Percentiles rank a stretch among this genome's conserved stretches.
These are phyloP conservation scores for Talaromyces sp. DNA, from an alignment of 2,329 filamentous ascomycete species.

Conservation along the genomic window DNA sequence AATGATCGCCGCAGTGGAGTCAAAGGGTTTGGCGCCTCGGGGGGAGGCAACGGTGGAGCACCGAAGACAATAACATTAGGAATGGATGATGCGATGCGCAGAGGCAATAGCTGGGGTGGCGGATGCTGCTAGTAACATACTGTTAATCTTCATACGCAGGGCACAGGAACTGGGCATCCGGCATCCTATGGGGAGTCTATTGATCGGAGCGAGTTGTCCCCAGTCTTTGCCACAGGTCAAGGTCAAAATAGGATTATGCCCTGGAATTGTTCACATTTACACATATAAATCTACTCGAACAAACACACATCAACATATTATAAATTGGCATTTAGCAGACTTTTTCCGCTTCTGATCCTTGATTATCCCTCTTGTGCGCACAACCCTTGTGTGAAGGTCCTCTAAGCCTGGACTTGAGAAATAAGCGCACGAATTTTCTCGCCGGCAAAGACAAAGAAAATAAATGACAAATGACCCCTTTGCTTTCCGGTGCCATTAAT, in stretches of 20 bases:
- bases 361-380: background rate
- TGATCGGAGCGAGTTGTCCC: background rate
- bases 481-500: conserved; percentile 41
- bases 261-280: background rate
- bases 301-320: conserved; percentile 3
- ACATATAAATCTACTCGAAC: background rate
- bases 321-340: background rate
- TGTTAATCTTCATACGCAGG: background rate
- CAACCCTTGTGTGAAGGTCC: background rate
- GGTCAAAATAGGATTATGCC: background rate
- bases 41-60: conserved; percentile 36
- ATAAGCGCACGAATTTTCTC: background rate
- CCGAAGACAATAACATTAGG: conserved; percentile 49
- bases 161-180: background rate
- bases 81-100: conserved; percentile 52
- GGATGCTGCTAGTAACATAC: conserved; percentile 38
- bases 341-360: background rate
- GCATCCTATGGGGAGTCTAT: background rate
- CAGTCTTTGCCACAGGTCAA: background rate
- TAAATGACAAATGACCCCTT: background rate
- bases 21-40: conserved; percentile 61
- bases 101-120: conserved; percentile 39
- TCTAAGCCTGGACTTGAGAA: background rate
- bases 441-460: background rate
- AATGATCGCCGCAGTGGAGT: conserved; percentile 92